A percentile compares a stretch with the other conserved stretches of the same genome.
Conservation (phyloP, 2,329 filamentous ascomycete species). For the Alternaria longipes region DNA sequence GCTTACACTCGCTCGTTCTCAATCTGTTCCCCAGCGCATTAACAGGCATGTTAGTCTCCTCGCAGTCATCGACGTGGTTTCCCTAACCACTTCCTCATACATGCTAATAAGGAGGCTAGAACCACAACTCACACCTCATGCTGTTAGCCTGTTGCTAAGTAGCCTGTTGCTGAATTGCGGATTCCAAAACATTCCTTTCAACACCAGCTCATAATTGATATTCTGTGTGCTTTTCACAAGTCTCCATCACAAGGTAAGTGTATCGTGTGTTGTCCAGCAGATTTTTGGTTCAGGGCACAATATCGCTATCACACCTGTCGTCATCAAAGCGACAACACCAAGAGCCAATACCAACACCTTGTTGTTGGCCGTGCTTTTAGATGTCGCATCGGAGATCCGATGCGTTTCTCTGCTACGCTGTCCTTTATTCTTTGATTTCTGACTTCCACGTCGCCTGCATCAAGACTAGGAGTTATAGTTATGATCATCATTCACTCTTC, state of each 20-base stretch:
- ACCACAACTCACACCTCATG: not conserved
- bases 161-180: not conserved
- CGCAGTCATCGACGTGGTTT: not conserved
- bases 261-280: not conserved
- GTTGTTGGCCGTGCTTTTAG: not conserved
- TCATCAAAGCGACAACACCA: not conserved
- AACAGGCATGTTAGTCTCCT: slow-evolving; percentile 1
- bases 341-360: not conserved
- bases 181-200: not conserved
- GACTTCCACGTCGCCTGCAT: not conserved
- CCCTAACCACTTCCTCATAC: not conserved
- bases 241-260: slow-evolving; percentile 1
- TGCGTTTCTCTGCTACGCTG: not conserved
- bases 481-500: not conserved
- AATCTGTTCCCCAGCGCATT: not conserved
- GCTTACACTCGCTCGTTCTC: not conserved
- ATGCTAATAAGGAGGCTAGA: not conserved
- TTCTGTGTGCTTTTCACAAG: not conserved
- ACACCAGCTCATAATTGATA: not conserved
- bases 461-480: not conserved
- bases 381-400: not conserved
- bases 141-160: not conserved
- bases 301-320: not conserved
- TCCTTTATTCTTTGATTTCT: not conserved
- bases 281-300: slow-evolving; percentile 3